phyloP scores from a whole-genome alignment of 352 stramenopile species.

The Phytophthora syringae region DNA sequence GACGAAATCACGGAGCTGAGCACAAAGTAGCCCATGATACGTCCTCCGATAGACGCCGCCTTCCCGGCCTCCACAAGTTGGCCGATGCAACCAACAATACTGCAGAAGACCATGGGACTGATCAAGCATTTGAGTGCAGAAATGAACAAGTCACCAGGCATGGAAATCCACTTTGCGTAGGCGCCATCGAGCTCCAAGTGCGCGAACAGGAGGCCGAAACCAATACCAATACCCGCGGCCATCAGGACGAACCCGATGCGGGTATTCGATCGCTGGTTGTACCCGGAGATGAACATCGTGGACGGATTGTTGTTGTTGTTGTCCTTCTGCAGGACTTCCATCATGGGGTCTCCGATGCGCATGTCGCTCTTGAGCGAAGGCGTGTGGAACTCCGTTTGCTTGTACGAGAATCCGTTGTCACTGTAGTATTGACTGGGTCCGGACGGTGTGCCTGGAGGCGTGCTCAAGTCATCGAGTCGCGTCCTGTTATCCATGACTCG shows the following conservation, averaged over 20 bases:
- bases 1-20: constrained; percentile 57
- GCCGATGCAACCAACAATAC: constrained; percentile 61
- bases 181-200: constrained; percentile 35
- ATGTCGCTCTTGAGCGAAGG: constrained; percentile 33
- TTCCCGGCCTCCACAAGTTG: constrained; percentile 64
- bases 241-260: constrained; percentile 44
- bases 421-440: constrained; percentile 17
- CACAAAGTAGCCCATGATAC: constrained; percentile 56
- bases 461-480: constrained; percentile 32
- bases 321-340: too few relatives aligned
- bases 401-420: constrained; percentile 21
- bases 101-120: constrained; percentile 76
- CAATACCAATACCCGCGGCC: constrained; percentile 52
- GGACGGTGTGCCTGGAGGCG: constrained; percentile 30
- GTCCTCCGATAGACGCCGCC: constrained; percentile 52
- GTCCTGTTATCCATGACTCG: constrained; percentile 17
- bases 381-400: constrained; percentile 26
- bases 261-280: constrained; percentile 51
- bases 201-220: constrained; percentile 50
- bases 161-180: constrained; percentile 51
- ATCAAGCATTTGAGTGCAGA: constrained; percentile 66
- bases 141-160: constrained; percentile 73
- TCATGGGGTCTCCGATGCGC: constrained; percentile 10
- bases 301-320: constrained; percentile 30
- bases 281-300: constrained; percentile 51